These are phyloP conservation scores for Metarhizium sp. DNA, from an alignment of 2,329 filamentous ascomycete species.

Conservation along the genomic window DNA sequence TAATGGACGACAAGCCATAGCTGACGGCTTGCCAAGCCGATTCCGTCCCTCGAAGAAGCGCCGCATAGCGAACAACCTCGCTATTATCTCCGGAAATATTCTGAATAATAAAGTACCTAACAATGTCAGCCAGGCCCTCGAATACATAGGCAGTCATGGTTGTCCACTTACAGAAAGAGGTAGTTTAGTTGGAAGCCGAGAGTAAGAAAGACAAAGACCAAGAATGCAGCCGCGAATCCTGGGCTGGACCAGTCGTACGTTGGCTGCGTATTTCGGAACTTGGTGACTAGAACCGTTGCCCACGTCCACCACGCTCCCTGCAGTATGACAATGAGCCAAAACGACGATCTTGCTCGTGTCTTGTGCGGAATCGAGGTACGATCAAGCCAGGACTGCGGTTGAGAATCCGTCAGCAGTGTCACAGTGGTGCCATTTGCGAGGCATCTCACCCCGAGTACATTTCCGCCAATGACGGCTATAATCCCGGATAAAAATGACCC, in stretches of 20 bases:
- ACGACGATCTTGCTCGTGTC: constrained; percentile 43
- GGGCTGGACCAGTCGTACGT: constrained; percentile 55
- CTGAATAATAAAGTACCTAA: constrained; percentile 57
- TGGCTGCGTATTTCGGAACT: constrained; percentile 46
- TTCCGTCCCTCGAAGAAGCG: constrained; percentile 59
- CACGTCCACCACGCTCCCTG: constrained; percentile 67
- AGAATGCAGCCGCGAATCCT: constrained; percentile 59
- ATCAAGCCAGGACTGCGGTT: constrained; percentile 44
- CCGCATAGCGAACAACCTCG: constrained; percentile 59
- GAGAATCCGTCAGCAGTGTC: neutral
- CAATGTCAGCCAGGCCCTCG: neutral
- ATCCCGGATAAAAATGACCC: constrained; percentile 64
- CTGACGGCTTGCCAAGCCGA: constrained; percentile 65
- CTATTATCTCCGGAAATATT: constrained; percentile 52
- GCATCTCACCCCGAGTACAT: constrained; percentile 47
- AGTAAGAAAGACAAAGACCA: constrained; percentile 57
- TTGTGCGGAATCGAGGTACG: constrained; percentile 44
- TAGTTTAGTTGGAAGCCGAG: constrained; percentile 66
- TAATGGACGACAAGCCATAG: constrained; percentile 56
- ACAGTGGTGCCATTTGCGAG: constrained; percentile 2
- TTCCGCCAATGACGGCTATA: constrained; percentile 51
- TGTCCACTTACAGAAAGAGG: constrained; percentile 48
- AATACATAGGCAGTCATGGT: neutral
- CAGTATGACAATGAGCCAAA: constrained; percentile 41
- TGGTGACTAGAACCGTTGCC: constrained; percentile 55